Base-by-base conservation (phyloP, 306 rosid species). In the Dalbergia cochinchinensis region DNA sequence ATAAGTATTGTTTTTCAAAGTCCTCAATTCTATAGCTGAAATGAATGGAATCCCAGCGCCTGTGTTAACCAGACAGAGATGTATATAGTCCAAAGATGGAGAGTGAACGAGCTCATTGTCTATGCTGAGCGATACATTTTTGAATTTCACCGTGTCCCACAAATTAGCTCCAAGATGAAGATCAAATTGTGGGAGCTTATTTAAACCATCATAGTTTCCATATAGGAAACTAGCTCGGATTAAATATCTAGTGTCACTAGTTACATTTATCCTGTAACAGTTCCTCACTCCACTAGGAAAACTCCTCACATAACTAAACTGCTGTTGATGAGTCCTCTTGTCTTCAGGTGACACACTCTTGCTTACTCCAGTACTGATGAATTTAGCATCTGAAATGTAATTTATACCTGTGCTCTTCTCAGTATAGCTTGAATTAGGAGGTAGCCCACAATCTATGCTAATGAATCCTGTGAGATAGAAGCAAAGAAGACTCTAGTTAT, bases 271-370 rank as follows among this genome's bases (percentile, higher is more conserved):
- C 19, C 22, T 82, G 91, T 87, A 90, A 13, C 93, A 90, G 74
- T 85, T 90, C 8, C 91, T 78, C 47, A 14, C 60, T 22, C 91
- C 89, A 54, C 44, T 77, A 0, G 88, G 90, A 37, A 90, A 90
- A 74, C 86, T 87, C 72, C 91, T 74, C 7, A 87, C 8, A 15
- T 62, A 6, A 65, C 78, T 50, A 1, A 45, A 0, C 3, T 83
- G 85, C 6, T 15, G 84, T 54, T 73, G 83, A 11, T 3, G 9
- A 0, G 0, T 4, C 8, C 35, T 37, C 78, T 7, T 61, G 44
- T 69, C 62, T 3, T 73, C 54, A 11, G 73, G 0, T 16, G 33
- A 44, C 31, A 89, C 19, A 19, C 12, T 10, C 11, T 6, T 11
- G 8, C 83, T 84, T 4, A 14, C 37, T 5, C 93, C 91, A 18